Base-by-base conservation (phyloP, 306 rosid species). In the Heteromeles arbutifolia region DNA sequence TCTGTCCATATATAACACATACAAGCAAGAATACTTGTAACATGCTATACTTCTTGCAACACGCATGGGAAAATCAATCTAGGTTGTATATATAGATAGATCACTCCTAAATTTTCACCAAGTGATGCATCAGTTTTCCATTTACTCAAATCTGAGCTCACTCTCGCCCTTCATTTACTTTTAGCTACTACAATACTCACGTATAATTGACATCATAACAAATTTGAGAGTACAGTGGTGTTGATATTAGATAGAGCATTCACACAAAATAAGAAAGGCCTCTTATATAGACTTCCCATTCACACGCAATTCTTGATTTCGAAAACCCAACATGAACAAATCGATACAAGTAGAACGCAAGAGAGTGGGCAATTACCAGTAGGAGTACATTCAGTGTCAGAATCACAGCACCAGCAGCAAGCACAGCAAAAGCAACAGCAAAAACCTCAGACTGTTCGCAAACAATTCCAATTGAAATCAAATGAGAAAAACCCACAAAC, bases 351-450 rank as follows among this genome's bases (percentile, higher is more conserved):
- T 17, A 75, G 63, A 59, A 77, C 62, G 69, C 34, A 64, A 68
- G 78, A 77, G 71, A 74, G 81, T 77, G 37, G 70, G 65, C 17
- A 21, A 70, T 83, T 96, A 96, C 99, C 96, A 95, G 96, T 39
- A 95, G 97, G 77, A 95, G 91, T 13, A 95, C 99, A 85, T 95
- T 95, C 90, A 95, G 69, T 44, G 97, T 95, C 89, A 95, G 84
- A 82, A 95, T 89, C 70, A 95, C 90, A 73, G 97, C 98, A 39
- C 99, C 98, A 54, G 99, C 93, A 76, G 99, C 99, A 76, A 95
- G 99, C 52, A 95, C 90, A 39, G 98, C 99, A 87, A 95, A 95
- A 58, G 99, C 97, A 79, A 92, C 99, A 31, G 98, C 99, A 41
- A 95, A 95, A 59, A 95, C 99, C 83, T 96, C 99, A 70, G 97